Conservation (phyloP, 2,329 filamentous ascomycete genomes). For the Trichophyton simii region DNA sequence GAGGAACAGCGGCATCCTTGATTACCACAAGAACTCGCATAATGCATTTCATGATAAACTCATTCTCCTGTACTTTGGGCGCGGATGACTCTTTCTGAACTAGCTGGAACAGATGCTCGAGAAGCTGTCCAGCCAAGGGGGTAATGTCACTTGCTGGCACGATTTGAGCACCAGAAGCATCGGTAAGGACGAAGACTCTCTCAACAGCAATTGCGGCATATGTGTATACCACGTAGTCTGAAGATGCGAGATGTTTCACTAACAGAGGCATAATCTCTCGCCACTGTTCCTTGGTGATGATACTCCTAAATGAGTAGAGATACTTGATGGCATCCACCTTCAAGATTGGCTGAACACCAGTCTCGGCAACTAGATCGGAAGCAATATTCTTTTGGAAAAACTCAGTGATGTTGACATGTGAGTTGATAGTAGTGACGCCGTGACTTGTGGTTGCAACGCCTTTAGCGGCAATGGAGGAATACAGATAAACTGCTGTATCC, state of each 20-base stretch:
- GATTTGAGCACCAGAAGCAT: conserved; percentile 61
- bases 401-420: conserved; percentile 75
- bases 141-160: conserved; percentile 69
- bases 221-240: conserved; percentile 93
- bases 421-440: conserved; percentile 82
- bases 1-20: conserved; percentile 62
- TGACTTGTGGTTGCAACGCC: conserved; percentile 75
- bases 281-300: conserved; percentile 86
- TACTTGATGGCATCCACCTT: conserved; percentile 99
- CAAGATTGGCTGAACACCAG: conserved; percentile 64
- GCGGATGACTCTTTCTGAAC: conserved; percentile 75
- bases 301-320: conserved; percentile 90
- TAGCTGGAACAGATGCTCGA: conserved; percentile 80
- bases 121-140: conserved; percentile 69
- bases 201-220: conserved; percentile 97
- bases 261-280: conserved; percentile 76
- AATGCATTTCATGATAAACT: conserved; percentile 96
- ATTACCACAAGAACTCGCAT: conserved; percentile 96
- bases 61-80: conserved; percentile 94
- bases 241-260: conserved; percentile 77
- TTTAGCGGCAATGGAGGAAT: conserved; percentile 86
- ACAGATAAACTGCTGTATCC: conserved; percentile 95
- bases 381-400: conserved; percentile 93
- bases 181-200: conserved; percentile 70
- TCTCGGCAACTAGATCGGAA: conserved; percentile 63